Base-by-base conservation (phyloP, 371 early-diverging fungal species). In the Mortierella sp. region DNA sequence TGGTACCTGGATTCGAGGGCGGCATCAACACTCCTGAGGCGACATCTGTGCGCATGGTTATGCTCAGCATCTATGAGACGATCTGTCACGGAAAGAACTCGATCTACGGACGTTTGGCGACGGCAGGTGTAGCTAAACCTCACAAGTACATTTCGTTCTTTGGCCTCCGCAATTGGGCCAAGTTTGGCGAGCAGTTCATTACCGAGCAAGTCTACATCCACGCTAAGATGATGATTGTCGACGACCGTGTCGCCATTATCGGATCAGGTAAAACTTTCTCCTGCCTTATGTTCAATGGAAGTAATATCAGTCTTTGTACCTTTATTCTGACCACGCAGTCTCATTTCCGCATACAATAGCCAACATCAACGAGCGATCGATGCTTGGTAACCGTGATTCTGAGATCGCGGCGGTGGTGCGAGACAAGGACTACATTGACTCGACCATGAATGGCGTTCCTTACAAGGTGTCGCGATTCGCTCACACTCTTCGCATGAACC, bases 161-260 rank as follows among this genome's bases (percentile, higher is more conserved):
- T 74, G 93, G 94, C 55, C 90, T 97, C 47, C 91, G 97, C 58
- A 95, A 92, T 75, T 95, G 87, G 87, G 87, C 87, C 75, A 87
- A 90, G 77, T 60, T 88, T 76, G 90, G 88, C 24, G 87, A 88
- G 54, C 80, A 89, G 76, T 92, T 93, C 83, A 94, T 96, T 0
- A 95, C 95, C 3, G 98, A 98, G 84, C 92, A 96, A 60, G 90
- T 98, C 34, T 98, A 98, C 84, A 93, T 98, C 54, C 99, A 98
- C 88, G 94, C 95, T 79, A 98, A 98, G 87, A 84, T 98, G 73
- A 93, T 98, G 94, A 97, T 98, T 84, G 96, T 97, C 5, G 99
- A 98, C 88, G 97, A 97, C 81, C 91, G 92, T 13, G 90, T 92
- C 72, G 96, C 94, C 38, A 90, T 98, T 55, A 93, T 96, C 89